These are phyloP conservation scores for Coemansia sp. DNA, from an alignment of 192 early-diverging fungal species.

Conservation along the genomic window DNA sequence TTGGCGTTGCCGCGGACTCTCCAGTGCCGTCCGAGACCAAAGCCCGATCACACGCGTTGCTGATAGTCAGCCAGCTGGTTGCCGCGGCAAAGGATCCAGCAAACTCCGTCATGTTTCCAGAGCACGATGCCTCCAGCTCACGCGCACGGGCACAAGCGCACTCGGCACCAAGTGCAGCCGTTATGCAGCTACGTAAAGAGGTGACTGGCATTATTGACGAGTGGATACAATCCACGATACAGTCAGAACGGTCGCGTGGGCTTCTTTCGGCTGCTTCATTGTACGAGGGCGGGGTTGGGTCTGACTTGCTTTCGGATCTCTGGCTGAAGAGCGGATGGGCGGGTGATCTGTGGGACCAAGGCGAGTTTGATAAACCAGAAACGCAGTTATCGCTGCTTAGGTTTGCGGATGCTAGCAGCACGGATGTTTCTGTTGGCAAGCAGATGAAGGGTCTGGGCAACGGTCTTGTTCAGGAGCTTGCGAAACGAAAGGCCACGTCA, in stretches of 20 bases:
- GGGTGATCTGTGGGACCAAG: conserved; percentile 74
- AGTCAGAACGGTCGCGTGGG: conserved; percentile 33
- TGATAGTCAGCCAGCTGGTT: conserved; percentile 34
- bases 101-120: conserved; percentile 18
- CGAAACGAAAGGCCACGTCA: conserved; percentile 51
- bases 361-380: conserved; percentile 69
- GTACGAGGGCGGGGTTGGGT: conserved; percentile 65
- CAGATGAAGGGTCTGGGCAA: conserved; percentile 61
- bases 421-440: conserved; percentile 63
- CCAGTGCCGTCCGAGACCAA: neutral
- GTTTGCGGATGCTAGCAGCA: conserved; percentile 43
- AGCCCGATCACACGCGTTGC: conserved; percentile 21
- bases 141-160: neutral
- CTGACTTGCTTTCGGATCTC: conserved; percentile 57
- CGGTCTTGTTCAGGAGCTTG: conserved; percentile 60
- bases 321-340: conserved; percentile 64
- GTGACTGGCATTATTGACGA: conserved; percentile 14
- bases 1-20: conserved; percentile 7
- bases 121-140: neutral
- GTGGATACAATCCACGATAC: conserved; percentile 36
- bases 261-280: conserved; percentile 60
- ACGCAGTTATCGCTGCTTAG: conserved; percentile 65
- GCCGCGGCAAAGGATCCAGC: conserved; percentile 21
- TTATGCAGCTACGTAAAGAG: conserved; percentile 9
- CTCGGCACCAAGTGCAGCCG: conserved; percentile 9